Conservation (phyloP, 2,329 filamentous ascomycete species). For the Thelonectria blattea region DNA sequence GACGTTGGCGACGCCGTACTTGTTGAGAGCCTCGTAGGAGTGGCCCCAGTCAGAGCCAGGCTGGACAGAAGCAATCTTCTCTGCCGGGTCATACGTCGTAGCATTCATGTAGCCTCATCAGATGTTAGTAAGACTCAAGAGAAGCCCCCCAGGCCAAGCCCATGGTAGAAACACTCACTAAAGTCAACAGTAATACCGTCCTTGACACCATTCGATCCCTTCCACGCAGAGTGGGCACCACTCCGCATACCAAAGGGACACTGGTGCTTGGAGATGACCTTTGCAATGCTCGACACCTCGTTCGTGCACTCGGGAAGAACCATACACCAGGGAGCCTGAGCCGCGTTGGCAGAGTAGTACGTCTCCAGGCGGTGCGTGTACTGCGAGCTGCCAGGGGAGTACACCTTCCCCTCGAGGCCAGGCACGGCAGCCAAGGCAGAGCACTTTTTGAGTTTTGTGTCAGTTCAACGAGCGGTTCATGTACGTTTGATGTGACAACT, state of each 20-base stretch:
- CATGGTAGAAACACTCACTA: slow-evolving; percentile 6
- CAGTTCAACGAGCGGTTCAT: neutral
- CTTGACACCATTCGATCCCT: slow-evolving; percentile 37
- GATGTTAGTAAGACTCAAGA: neutral
- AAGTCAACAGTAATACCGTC: slow-evolving; percentile 41
- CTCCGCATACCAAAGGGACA: slow-evolving; percentile 42
- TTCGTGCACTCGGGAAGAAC: slow-evolving; percentile 33
- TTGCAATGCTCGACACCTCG: slow-evolving; percentile 35
- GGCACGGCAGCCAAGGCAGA: slow-evolving; percentile 27
- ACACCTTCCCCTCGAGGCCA: slow-evolving; percentile 35
- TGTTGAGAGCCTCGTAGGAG: slow-evolving; percentile 35
- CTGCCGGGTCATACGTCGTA: slow-evolving; percentile 39
- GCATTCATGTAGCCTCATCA: slow-evolving; percentile 35
- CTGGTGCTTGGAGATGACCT: slow-evolving; percentile 26
- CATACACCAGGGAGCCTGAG: slow-evolving; percentile 40
- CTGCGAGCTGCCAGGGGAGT: slow-evolving; percentile 19
- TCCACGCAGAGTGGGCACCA: slow-evolving; percentile 43
- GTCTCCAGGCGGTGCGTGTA: slow-evolving; percentile 34
- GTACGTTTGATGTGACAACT: no score
- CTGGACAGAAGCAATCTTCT: slow-evolving; percentile 39
- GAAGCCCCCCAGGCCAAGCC: no score
- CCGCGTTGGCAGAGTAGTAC: slow-evolving; percentile 43
- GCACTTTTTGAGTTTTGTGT: slow-evolving; percentile 29
- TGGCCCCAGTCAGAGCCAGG: slow-evolving; percentile 52
- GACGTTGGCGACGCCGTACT: slow-evolving; percentile 46